A percentile compares a stretch with the other conserved stretches of the same genome.
Evolutionary conservation across 768 basidiomycete genomes (phyloP).

Genomic region (Suillus tomentosus): DNA sequence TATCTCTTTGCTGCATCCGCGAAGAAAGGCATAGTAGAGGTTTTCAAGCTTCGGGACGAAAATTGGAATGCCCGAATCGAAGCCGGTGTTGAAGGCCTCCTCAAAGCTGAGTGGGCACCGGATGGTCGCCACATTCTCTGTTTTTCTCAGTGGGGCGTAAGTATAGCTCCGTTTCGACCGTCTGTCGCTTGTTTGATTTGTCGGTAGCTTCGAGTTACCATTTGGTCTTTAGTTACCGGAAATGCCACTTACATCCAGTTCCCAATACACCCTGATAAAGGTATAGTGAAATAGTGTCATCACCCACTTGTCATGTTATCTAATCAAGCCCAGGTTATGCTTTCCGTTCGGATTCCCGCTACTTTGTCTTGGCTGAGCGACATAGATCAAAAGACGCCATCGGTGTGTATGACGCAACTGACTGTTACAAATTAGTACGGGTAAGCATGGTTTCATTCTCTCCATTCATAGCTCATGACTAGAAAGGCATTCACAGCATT

Average conservation of each 20-base stretch:
- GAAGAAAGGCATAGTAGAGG: conserved; percentile 68
- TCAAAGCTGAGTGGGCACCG: conserved; percentile 89
- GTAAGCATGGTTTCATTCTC: conserved; percentile 38
- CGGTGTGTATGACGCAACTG: conserved; percentile 77
- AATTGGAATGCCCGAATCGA: conserved; percentile 78
- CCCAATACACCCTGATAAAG: conserved; percentile 79
- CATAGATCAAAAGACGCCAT: conserved; percentile 89
- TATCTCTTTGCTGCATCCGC: conserved; percentile 81
- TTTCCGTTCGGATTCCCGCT: conserved; percentile 78
- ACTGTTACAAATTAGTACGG: conserved; percentile 71
- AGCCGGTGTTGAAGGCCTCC: conserved; percentile 80
- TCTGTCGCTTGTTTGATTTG: conserved; percentile 9
- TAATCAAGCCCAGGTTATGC: conserved; percentile 57
- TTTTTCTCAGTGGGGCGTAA: conserved; percentile 92
- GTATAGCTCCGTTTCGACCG: conserved; percentile 34
- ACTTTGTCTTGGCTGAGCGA: conserved; percentile 84
- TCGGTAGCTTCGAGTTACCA: conserved; percentile 74
- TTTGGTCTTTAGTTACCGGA: conserved; percentile 82
- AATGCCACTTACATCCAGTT: conserved; percentile 83
- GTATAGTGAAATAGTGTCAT: conserved; percentile 36
- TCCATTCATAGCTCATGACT: conserved; percentile 22
- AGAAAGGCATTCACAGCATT: conserved; percentile 58
- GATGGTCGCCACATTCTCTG: conserved; percentile 82
- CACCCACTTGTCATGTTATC: neutral
- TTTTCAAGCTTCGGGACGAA: conserved; percentile 81